A percentile compares a stretch with the other conserved stretches of the same genome.
phyloP scores from a whole-genome alignment of 495 filamentous ascomycete species.

The Parachaetomium inaequale region DNA sequence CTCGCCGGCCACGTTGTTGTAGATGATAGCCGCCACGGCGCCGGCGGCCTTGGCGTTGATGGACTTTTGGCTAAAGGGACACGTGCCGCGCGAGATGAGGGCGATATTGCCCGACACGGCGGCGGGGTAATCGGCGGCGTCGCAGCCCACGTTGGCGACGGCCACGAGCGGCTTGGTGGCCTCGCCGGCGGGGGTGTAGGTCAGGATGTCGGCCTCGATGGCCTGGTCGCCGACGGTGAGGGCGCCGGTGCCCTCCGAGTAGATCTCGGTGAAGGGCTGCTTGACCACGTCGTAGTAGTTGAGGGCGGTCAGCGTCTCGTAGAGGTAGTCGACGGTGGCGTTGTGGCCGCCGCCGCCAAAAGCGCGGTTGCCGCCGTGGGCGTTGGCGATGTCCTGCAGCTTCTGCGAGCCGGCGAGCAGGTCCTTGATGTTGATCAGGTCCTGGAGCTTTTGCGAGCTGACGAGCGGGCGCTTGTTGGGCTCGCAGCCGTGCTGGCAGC shows the following conservation, averaged over 20 bases:
- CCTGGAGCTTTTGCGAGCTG: slow-evolving; percentile 25
- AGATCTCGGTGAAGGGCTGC: slow-evolving; percentile 52
- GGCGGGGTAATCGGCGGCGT: slow-evolving; percentile 52
- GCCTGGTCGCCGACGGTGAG: slow-evolving; percentile 33
- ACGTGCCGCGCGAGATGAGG: slow-evolving; percentile 59
- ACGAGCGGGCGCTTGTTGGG: slow-evolving; percentile 19
- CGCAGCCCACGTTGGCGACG: slow-evolving; percentile 57
- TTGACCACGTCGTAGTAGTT: slow-evolving; percentile 60
- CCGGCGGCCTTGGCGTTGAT: slow-evolving; percentile 56
- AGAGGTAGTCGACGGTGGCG: slow-evolving; percentile 60
- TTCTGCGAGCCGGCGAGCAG: slow-evolving; percentile 44
- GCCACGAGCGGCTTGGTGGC: slow-evolving; percentile 42
- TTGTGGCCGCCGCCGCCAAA: slow-evolving; percentile 61
- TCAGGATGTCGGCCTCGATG: slow-evolving; percentile 32
- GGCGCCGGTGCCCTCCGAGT: slow-evolving; percentile 34
- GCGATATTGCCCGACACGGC: slow-evolving; percentile 55
- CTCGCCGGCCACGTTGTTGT: slow-evolving; percentile 59
- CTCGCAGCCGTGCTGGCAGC: not conserved
- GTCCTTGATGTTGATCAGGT: slow-evolving; percentile 39
- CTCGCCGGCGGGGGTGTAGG: slow-evolving; percentile 45
- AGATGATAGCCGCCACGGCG: slow-evolving; percentile 57
- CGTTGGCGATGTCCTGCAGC: slow-evolving; percentile 43
- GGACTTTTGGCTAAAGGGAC: slow-evolving; percentile 59
- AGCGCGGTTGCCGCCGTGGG: slow-evolving; percentile 46
- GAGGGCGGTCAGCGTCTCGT: slow-evolving; percentile 42